phyloP scores from a whole-genome alignment of 495 filamentous ascomycete genomes.

The Trichoderma erinaceum region DNA sequence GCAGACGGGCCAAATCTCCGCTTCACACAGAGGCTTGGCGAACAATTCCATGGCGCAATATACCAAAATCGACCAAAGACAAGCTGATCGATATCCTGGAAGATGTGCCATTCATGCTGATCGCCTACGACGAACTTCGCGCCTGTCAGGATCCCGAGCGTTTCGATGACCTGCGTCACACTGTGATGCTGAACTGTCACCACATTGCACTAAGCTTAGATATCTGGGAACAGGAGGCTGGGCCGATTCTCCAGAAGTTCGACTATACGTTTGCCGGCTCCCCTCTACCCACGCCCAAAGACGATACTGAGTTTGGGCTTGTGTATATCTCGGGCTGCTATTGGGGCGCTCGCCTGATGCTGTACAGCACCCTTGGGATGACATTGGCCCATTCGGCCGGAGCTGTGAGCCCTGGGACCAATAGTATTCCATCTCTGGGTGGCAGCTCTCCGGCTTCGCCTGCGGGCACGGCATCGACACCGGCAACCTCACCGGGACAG shows the following conservation, averaged over 20 bases:
- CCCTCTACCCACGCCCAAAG: not conserved
- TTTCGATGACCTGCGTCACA: not conserved
- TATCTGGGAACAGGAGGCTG: not conserved
- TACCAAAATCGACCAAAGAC: slow-evolving; percentile 3
- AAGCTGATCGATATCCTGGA: slow-evolving; percentile 8
- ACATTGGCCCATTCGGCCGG: not conserved
- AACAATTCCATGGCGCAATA: not conserved
- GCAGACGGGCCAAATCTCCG: not conserved
- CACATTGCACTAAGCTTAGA: not conserved
- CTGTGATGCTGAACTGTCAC: not conserved
- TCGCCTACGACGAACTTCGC: slow-evolving; percentile 1
- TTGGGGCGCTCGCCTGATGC: slow-evolving; percentile 6
- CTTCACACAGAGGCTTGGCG: not conserved
- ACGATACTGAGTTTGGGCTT: not conserved
- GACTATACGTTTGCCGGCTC: slow-evolving; percentile 4
- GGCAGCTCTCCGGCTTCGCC: not conserved
- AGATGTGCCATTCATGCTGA: not conserved
- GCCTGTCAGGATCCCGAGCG: slow-evolving; percentile 5
- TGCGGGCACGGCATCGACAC: not conserved
- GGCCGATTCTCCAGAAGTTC: not conserved
- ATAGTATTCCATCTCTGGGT: not conserved
- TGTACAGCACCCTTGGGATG: slow-evolving; percentile 9
- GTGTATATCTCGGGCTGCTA: not conserved
- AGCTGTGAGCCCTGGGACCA: not conserved
- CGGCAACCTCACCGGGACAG: not conserved